Evolutionary conservation across 129 eudicot species (phyloP).

Genomic region (Silybum marianum): DNA sequence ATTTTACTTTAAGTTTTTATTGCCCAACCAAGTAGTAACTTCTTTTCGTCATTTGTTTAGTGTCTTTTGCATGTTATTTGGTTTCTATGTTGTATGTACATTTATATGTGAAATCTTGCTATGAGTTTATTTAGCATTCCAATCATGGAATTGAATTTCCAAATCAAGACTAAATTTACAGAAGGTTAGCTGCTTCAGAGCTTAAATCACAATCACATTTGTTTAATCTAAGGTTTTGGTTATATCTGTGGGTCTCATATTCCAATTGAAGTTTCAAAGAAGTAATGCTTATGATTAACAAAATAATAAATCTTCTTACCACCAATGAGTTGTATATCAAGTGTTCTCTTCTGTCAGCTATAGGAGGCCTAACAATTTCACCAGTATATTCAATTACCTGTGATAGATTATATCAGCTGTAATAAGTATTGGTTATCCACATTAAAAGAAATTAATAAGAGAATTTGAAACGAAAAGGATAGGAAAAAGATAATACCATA

Average conservation of each 20-base stretch:
- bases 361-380: slow-evolving; percentile 83
- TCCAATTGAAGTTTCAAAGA: not conserved
- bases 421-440: not conserved
- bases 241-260: slow-evolving; percentile 10
- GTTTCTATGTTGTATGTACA: not conserved
- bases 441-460: not conserved
- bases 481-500: slow-evolving; percentile 55
- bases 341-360: slow-evolving; percentile 97
- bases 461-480: not conserved
- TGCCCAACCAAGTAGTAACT: not conserved
- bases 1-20: not conserved
- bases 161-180: not conserved
- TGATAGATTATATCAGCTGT: slow-evolving; percentile 1
- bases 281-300: not conserved
- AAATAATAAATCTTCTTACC: slow-evolving; percentile 50
- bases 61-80: not conserved
- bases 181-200: not conserved
- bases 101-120: not conserved
- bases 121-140: not conserved
- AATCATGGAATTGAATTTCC: not conserved
- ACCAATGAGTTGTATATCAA: slow-evolving; percentile 89
- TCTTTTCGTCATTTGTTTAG: not conserved
- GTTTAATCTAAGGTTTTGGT: not conserved
- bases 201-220: not conserved
- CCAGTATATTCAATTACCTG: slow-evolving; percentile 97